These are phyloP conservation scores for Tricholoma matsutake DNA, from an alignment of 768 basidiomycete species.

Conservation along the genomic window DNA sequence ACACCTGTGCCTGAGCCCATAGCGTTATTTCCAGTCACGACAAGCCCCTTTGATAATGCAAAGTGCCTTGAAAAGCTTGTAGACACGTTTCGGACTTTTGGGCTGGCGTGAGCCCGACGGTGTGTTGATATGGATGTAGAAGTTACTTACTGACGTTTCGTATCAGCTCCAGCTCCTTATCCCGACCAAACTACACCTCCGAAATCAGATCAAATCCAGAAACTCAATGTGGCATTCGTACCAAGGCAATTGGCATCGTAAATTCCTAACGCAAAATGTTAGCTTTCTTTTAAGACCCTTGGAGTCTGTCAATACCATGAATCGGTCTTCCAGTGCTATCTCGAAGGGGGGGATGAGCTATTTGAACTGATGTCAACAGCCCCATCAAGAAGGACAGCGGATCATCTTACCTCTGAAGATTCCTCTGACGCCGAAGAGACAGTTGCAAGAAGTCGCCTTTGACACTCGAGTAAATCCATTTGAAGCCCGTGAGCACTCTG, in stretches of 20 bases:
- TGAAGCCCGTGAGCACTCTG: conserved; percentile 71
- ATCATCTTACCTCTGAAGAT: conserved; percentile 46
- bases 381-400: neutral
- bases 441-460: conserved; percentile 56
- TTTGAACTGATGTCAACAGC: neutral
- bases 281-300: neutral
- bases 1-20: conserved; percentile 19
- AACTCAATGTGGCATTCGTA: conserved; percentile 22
- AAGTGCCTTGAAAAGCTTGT: conserved; percentile 60
- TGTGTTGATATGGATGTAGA: neutral
- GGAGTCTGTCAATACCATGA: conserved; percentile 42
- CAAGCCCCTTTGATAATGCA: conserved; percentile 39
- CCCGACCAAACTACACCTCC: conserved; percentile 56
- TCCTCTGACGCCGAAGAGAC: conserved; percentile 56
- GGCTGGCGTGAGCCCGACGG: neutral
- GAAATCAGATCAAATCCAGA: conserved; percentile 1
- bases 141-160: conserved; percentile 57
- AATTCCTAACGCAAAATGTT: conserved; percentile 46
- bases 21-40: conserved; percentile 30
- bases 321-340: conserved; percentile 62
- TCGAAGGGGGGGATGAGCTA: conserved; percentile 70
- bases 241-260: conserved; percentile 64
- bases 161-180: conserved; percentile 66
- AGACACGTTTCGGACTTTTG: conserved; percentile 44
- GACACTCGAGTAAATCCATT: conserved; percentile 65